These are phyloP conservation scores for Aspergillus eucalypticola DNA, from an alignment of 2,329 filamentous ascomycete species.

Conservation along the genomic window DNA sequence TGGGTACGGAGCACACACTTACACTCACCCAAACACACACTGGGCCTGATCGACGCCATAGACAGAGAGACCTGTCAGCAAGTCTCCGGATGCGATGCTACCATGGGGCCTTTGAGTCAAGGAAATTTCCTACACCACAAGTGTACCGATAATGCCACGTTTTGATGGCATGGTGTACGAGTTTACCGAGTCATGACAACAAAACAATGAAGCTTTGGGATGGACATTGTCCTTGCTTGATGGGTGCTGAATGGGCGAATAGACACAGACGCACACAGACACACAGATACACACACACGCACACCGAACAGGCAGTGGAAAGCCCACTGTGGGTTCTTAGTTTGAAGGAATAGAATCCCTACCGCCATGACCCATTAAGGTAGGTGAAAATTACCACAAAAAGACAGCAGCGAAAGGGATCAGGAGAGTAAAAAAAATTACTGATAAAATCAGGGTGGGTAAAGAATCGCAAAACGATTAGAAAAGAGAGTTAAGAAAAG, in stretches of 20 bases:
- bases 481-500: neutral
- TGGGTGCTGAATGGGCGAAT: constrained; percentile 4
- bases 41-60: constrained; percentile 9
- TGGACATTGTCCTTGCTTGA: constrained; percentile 2
- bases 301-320: constrained; percentile 9
- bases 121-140: constrained; percentile 14
- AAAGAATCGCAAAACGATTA: neutral
- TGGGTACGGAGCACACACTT: neutral
- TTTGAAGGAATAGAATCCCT: constrained; percentile 4
- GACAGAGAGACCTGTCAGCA: constrained; percentile 15
- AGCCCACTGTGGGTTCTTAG: constrained; percentile 8
- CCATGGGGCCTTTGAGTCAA: constrained; percentile 5
- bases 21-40: neutral
- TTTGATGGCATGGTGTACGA: constrained; percentile 16
- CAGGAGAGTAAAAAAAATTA: too few species aligned
- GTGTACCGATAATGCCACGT: constrained; percentile 20
- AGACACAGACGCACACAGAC: neutral
- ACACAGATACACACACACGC: neutral
- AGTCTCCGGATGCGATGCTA: constrained; percentile 14
- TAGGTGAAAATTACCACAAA: neutral
- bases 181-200: constrained; percentile 2
- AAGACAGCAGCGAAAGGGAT: neutral
- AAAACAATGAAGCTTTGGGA: constrained; percentile 3
- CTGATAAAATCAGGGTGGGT: too few species aligned
- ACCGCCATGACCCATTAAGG: constrained; percentile 1